phyloP scores from a whole-genome alignment of 1,284 basidiomycete species.

The Ustilago crameri region DNA sequence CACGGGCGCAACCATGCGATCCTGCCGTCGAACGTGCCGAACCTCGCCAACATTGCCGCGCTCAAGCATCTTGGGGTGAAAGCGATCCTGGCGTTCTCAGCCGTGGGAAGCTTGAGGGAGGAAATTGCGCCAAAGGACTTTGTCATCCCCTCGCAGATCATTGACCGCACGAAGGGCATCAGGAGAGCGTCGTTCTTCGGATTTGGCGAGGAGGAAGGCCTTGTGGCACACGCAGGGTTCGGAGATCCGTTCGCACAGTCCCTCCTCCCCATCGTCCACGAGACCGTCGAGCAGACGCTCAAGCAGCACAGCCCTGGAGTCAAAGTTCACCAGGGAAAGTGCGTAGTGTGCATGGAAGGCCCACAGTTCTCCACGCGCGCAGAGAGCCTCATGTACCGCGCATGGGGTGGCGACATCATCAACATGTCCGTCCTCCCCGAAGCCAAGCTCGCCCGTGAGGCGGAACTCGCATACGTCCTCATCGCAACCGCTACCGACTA shows the following conservation, averaged over 20 bases:
- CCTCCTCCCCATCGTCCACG: slow-evolving; percentile 54
- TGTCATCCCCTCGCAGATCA: slow-evolving; percentile 88
- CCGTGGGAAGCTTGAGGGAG: slow-evolving; percentile 94
- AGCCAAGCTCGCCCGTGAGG: slow-evolving; percentile 93
- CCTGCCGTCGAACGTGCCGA: slow-evolving; percentile 71
- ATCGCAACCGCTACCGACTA: slow-evolving; percentile 69
- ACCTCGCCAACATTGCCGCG: slow-evolving; percentile 92
- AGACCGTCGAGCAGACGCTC: slow-evolving; percentile 45
- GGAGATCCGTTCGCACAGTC: slow-evolving; percentile 74
- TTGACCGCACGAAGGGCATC: slow-evolving; percentile 94
- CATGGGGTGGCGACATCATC: slow-evolving; percentile 77
- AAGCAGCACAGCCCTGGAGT: slow-evolving; percentile 32
- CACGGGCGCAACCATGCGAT: slow-evolving; percentile 82
- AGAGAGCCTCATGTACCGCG: slow-evolving; percentile 92
- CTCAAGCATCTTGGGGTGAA: slow-evolving; percentile 90
- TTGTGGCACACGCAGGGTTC: slow-evolving; percentile 93
- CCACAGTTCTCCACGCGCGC: slow-evolving; percentile 92
- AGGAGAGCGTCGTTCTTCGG: slow-evolving; percentile 88
- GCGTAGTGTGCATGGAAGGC: slow-evolving; percentile 96
- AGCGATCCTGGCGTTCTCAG: slow-evolving; percentile 90
- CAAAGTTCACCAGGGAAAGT: slow-evolving; percentile 77
- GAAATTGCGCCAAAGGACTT: slow-evolving; percentile 84
- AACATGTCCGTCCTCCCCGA: slow-evolving; percentile 93
- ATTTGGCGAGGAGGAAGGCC: slow-evolving; percentile 72
- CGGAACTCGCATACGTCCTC: slow-evolving; percentile 76